These are phyloP conservation scores for Mortierella hygrophila DNA, from an alignment of 192 early-diverging fungal species.

Conservation along the genomic window DNA sequence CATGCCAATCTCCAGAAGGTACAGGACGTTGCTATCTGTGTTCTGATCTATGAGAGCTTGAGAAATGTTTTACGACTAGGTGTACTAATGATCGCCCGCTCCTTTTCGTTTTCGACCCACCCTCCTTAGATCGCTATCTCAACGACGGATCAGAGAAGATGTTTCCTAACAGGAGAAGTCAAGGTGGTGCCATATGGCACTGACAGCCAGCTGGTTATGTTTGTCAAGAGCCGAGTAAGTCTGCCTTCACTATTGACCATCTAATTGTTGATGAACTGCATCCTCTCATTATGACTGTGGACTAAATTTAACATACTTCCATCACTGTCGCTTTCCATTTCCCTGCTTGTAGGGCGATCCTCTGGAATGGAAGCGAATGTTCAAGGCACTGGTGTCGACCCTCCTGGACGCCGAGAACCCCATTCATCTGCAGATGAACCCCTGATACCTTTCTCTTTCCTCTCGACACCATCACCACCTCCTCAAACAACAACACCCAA, in stretches of 20 bases:
- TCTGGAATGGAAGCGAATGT: conserved; percentile 56
- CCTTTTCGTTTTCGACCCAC: neutral
- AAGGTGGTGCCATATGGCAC: conserved; percentile 61
- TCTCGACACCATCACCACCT: neutral
- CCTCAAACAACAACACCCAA: neutral
- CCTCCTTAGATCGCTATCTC: conserved; percentile 65
- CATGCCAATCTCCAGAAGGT: conserved; percentile 51
- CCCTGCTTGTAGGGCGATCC: conserved; percentile 45
- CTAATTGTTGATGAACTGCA: neutral
- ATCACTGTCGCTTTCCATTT: neutral
- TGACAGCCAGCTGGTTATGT: conserved; percentile 64
- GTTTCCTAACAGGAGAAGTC: conserved; percentile 73
- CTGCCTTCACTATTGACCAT: neutral
- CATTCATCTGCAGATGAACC: conserved; percentile 49
- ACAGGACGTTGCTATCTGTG: neutral
- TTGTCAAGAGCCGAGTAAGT: conserved; percentile 72
- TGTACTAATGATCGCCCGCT: neutral
- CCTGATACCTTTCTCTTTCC: neutral
- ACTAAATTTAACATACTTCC: neutral
- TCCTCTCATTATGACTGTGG: neutral
- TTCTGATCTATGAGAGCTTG: too few relatives aligned
- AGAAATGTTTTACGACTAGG: too few relatives aligned
- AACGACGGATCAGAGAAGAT: conserved; percentile 75
- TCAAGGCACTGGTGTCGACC: conserved; percentile 45
- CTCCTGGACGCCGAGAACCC: conserved; percentile 39